Evolutionary conservation across 768 basidiomycete species (phyloP), one percentile per base, ranked within the genome.

Genomic region (Mycena latifolia): DNA sequence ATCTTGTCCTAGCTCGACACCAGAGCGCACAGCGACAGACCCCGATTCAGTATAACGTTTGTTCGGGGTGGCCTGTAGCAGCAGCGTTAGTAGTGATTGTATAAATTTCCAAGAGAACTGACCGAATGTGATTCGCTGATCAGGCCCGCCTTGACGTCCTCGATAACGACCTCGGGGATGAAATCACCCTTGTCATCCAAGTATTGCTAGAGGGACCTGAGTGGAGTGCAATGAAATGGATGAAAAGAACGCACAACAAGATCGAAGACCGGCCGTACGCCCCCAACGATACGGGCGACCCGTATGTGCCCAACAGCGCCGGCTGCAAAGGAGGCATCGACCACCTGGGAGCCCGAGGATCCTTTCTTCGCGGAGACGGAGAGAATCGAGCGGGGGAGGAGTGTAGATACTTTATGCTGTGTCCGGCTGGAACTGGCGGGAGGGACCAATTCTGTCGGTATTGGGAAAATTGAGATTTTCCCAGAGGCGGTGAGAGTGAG

Each of bases 21-120:
- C 93, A n/a, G 89, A 88, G 48, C 84, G 84, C 53, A 94, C 82
- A 11, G 87, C 84, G n/a, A 92, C 70, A 10, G 83, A 79, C 11
- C 89, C 79, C 10, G 85, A 75, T 75, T 95, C 93, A 51, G 80
- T 78, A 74, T 95, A 95, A 43, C 93, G 89, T 71, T 87, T 88
- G 70, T 84, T 88, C 18, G 84, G 79, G 28, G 80, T 75, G 50
- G 77, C 75, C 88, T 86, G 65, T n/a, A 54, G 47, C 22, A 22
- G 11, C 20, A 24, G 27, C 22, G n/a, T 69, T 28, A 61, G 54
- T 50, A 22, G 59, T 25, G 8, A 47, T 3, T 37, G 3, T 15
- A 55, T n/a, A 41, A 46, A 28, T 17, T 29, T 28, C 31, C 18
- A 61, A 39, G n/a, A 25, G 33, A 25, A 53, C 64, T 20, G 57